Conservation (phyloP, 139 green algal species). For the Chlamydomonas eustigma region DNA sequence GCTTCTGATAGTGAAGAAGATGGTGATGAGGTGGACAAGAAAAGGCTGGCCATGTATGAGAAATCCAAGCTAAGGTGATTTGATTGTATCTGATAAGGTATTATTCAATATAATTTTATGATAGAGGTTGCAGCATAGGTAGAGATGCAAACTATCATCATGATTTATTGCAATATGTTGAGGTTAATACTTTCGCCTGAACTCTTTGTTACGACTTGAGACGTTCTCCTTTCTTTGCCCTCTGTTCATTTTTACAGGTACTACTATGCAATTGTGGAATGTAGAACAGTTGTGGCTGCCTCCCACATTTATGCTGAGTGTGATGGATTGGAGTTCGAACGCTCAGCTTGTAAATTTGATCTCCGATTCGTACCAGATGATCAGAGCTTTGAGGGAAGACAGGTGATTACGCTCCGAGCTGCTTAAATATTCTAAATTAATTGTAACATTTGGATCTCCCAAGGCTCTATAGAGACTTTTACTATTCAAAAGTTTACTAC, state of each 20-base stretch:
- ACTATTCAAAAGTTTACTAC: no score
- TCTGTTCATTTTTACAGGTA: no score
- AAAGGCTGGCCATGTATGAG: slow-evolving; percentile 34
- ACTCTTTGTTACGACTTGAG: no score
- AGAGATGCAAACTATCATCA: no score
- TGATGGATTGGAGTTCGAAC: slow-evolving; percentile 88
- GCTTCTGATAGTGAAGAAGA: slow-evolving; percentile 15
- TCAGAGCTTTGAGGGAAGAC: slow-evolving; percentile 58
- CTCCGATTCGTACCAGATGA: slow-evolving; percentile 89
- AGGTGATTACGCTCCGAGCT: slow-evolving; percentile 33
- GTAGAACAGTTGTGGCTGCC: slow-evolving; percentile 61
- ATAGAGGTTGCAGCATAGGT: no score
- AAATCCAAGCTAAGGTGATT: slow-evolving; percentile 12
- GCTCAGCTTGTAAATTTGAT: slow-evolving; percentile 76
- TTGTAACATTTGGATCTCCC: no score
- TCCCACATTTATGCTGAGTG: slow-evolving; percentile 78
- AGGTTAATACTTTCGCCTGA: no score
- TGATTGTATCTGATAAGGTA: background rate
- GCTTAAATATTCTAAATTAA: no score
- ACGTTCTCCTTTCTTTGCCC: no score
- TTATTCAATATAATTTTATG: background rate
- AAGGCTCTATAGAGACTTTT: no score
- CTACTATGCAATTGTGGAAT: slow-evolving; percentile 85
- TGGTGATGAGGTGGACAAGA: background rate
- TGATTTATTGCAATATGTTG: no score